Evolutionary conservation across 2,329 filamentous ascomycete species (phyloP), one percentile per base, ranked within the genome.

Genomic region (Paecilomyces sp.): DNA sequence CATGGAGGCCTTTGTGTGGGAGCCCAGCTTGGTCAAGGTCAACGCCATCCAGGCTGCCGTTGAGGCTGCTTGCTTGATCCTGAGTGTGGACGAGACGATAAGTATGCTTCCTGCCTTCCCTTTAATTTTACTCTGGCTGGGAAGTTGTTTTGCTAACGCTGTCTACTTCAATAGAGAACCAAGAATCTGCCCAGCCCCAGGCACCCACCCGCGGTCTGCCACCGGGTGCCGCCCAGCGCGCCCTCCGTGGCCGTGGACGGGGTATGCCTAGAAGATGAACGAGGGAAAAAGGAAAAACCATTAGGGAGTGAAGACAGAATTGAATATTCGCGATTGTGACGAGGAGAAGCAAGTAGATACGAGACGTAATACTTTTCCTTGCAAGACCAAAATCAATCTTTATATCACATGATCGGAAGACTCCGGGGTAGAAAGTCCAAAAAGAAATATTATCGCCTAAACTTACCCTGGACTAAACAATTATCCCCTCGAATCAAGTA

Each of bases 41-140:
- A 99, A 99, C 76, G 94, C 94, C 66, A 89, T 99, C 65, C 92
- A 96, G 80, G 93, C 94, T 22, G 94, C 94, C 57, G 92, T 92
- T 33, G 94, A 99, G 79, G 94, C 94, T 24, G 90, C 89, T 67
- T 99, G 94, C 80, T 79, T 99, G 80, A 97, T 99, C 67, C 80
- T 99, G 70, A 89, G 91, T 68, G 94, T 99, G 59, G 94, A 99
- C 73, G 94, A 99, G 85, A 99, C 94, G 34, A 97, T 99, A 78
- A 92, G 88, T 85, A 79, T 68, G 81, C 72, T 59, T 30, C n/a
- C 51, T 25, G 13, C 22, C n/a, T 15, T 28, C 50, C 55, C 31
- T 13, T 30, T 22, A 22, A 22, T 52, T 30, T 9, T 54, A 15
- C 54, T 30, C 25, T 47, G 36, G 52, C 28, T 55, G 6, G n/a